Evolutionary conservation across 306 rosid genomes (phyloP), one percentile per base, ranked within the genome.

Genomic region (Rubus idaeus): DNA sequence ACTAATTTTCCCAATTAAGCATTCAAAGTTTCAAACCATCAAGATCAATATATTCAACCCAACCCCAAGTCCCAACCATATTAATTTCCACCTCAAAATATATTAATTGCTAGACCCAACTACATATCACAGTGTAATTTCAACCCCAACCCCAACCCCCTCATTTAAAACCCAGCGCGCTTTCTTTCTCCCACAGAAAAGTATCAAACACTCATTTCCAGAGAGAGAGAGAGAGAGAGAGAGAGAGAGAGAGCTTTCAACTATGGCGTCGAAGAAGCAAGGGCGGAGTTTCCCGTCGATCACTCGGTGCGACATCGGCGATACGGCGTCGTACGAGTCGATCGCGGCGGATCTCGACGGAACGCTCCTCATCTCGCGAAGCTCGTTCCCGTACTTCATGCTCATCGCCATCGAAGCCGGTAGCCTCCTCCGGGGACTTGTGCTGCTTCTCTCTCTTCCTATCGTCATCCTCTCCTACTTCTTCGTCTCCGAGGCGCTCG

Each of bases 281-380:
- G 66, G 81, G 68, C 78, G 84, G 1, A 82, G 39, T 45, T 94
- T 90, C 81, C 95, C 90, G 37, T 45, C 97, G 10, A 86, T 95
- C 64, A 51, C 88, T 0, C 79, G 73, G 30, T 90, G 92, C 75
- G 77, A 70, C 47, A 76, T 77, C 8, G 44, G 40, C 58, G 44
- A 50, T 17, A 56, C 67, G 64, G 68, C 70, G 68, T 75, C 86
- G 68, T 80, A 82, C 77, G 89, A 85, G 0, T 92, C 97, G 0
- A 78, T 95, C 13, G 98, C 98, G 0, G 97, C 97, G 1, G 98
- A 95, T 77, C 97, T 95, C 11, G 98, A 95, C 75, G 98, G 97
- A 9, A 92, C 98, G 42, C 92, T 92, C 14, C 89, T 95, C 60
- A 78, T 88, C 71, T 87, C 92, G 17, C 46, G 96, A 0, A 95